These are phyloP conservation scores for Euphorbia tirucalli DNA, from an alignment of 345 rosid genomes.

Conservation along the genomic window DNA sequence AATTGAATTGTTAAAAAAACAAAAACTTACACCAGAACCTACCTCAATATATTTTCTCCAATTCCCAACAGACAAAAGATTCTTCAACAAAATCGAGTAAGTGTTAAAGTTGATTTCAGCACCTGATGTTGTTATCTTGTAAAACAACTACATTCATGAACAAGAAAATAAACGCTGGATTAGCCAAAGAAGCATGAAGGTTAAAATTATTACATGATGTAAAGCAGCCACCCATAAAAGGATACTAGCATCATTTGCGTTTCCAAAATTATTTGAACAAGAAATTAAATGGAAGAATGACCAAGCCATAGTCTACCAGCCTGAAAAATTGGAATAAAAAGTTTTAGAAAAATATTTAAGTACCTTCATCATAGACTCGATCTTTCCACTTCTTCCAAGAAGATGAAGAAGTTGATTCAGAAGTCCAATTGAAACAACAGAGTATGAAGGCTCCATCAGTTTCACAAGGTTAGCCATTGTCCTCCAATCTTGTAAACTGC, in stretches of 20 bases:
- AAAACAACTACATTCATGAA: constrained; percentile 55
- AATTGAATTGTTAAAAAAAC: neutral
- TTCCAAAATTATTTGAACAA: neutral
- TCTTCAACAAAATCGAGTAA: constrained; percentile 60
- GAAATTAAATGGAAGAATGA: neutral
- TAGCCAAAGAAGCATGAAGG: constrained; percentile 5
- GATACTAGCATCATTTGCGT: neutral
- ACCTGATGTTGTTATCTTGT: constrained; percentile 62
- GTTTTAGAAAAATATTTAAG: constrained; percentile 4
- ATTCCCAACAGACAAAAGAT: constrained; percentile 73
- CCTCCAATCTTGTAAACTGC: constrained; percentile 81
- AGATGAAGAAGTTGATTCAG: constrained; percentile 73
- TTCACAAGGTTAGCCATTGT: constrained; percentile 45
- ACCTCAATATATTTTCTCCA: constrained; percentile 99
- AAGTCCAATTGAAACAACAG: constrained; percentile 58
- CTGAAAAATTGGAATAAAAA: neutral
- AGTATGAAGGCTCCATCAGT: constrained; percentile 68
- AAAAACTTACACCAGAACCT: neutral
- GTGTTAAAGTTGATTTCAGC: constrained; percentile 55
- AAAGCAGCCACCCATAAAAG: neutral
- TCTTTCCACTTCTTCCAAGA: constrained; percentile 79
- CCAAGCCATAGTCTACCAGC: neutral
- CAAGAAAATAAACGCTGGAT: neutral
- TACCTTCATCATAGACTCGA: constrained; percentile 83
- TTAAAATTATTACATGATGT: neutral